These are phyloP conservation scores for Fusarium phyllophilum DNA, from an alignment of 2,329 filamentous ascomycete species.

Conservation along the genomic window DNA sequence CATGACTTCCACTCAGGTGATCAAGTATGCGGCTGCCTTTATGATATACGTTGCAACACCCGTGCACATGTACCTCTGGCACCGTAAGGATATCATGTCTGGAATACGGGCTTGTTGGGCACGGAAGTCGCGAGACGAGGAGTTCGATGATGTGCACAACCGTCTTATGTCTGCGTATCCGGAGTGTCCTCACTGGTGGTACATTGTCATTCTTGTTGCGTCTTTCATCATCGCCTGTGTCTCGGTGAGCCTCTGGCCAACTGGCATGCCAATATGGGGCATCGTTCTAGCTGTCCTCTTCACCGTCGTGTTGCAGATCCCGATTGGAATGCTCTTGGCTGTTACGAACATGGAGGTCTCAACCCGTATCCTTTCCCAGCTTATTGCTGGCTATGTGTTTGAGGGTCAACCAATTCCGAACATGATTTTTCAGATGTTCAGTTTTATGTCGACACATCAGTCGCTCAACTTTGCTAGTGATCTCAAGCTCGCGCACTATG, in stretches of 20 bases:
- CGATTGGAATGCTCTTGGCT: constrained; percentile 65
- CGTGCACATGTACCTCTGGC: constrained; percentile 47
- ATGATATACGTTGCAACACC: constrained; percentile 44
- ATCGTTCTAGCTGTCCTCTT: constrained; percentile 62
- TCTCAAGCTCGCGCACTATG: constrained; percentile 72
- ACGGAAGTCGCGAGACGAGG: constrained; percentile 49
- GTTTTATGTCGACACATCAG: constrained; percentile 70
- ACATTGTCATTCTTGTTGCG: constrained; percentile 56
- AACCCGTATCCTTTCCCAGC: constrained; percentile 73
- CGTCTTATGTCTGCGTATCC: constrained; percentile 47
- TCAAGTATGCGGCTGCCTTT: constrained; percentile 48
- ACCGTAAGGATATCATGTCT: constrained; percentile 44
- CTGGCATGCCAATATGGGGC: constrained; percentile 62
- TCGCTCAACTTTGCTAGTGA: constrained; percentile 68
- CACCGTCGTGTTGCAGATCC: constrained; percentile 62
- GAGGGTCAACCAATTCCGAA: constrained; percentile 72
- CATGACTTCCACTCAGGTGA: constrained; percentile 55
- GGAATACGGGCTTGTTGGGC: constrained; percentile 43
- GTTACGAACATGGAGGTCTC: constrained; percentile 67
- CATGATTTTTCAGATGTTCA: constrained; percentile 78
- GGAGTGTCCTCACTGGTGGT: constrained; percentile 66
- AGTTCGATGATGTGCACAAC: constrained; percentile 49
- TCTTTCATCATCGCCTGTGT: constrained; percentile 55
- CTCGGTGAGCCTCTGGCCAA: constrained; percentile 58
- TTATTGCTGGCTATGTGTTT: constrained; percentile 73